phyloP scores from a whole-genome alignment of 2,329 filamentous ascomycete species.

The Aspergillus sp. region DNA sequence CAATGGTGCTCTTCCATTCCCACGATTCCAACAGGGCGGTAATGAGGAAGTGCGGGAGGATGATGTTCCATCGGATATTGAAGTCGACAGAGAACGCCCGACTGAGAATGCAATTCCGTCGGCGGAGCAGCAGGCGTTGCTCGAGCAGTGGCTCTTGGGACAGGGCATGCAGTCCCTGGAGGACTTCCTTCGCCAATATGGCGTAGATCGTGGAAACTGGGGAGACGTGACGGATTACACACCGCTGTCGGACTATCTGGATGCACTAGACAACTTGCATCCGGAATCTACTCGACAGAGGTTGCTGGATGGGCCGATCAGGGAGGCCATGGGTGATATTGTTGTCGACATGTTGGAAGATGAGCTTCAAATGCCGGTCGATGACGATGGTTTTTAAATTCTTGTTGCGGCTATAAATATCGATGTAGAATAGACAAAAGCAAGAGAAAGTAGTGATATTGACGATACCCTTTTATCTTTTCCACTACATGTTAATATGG shows the following conservation, averaged over 20 bases:
- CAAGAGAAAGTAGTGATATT: too few relatives aligned
- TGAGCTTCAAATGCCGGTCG: constrained; percentile 28
- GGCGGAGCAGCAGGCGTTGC: constrained; percentile 20
- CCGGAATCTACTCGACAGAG: constrained; percentile 19
- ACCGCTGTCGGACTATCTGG: constrained; percentile 32
- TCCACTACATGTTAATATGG: too few relatives aligned
- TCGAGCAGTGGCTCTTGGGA: constrained; percentile 29
- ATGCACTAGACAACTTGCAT: constrained; percentile 22
- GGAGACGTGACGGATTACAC: constrained; percentile 29
- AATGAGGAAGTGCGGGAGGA: constrained; percentile 12
- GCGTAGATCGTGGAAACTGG: constrained; percentile 41
- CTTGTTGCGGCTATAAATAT: too few relatives aligned
- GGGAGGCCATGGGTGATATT: constrained; percentile 29
- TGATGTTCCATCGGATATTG: constrained; percentile 4
- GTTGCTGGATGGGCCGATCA: constrained; percentile 26
- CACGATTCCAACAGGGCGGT: constrained; percentile 13
- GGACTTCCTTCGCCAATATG: constrained; percentile 32
- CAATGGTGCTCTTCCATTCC: constrained; percentile 23
- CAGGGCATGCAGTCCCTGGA: constrained; percentile 30
- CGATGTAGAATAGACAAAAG: too few relatives aligned
- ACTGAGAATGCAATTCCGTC: constrained; percentile 12
- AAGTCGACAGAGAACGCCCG: constrained; percentile 7
- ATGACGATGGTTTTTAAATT: too few relatives aligned
- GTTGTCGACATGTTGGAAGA: constrained; percentile 31
- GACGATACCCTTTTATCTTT: too few relatives aligned